phyloP scores from a whole-genome alignment of 306 rosid species.

The Mucuna pruriens region DNA sequence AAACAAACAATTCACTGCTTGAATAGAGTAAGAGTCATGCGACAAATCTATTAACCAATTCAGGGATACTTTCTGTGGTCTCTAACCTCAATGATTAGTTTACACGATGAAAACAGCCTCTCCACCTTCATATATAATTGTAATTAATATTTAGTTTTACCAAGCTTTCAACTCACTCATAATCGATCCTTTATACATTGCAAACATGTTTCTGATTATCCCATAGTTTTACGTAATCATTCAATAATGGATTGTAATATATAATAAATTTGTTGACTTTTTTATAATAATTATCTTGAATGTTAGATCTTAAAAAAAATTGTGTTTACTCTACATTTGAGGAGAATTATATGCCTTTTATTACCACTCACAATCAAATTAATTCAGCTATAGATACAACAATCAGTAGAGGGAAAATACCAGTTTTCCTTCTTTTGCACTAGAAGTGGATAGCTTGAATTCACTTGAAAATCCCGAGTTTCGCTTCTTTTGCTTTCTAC shows the following conservation, averaged over 20 bases:
- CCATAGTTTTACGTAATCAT: too few species aligned
- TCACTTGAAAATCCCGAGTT: conserved; percentile 52
- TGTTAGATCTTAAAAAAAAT: not conserved
- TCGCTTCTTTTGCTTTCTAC: conserved; percentile 34
- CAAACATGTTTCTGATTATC: not conserved
- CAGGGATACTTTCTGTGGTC: too few species aligned
- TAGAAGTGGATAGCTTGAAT: conserved; percentile 41
- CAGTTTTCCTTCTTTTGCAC: conserved; percentile 39
- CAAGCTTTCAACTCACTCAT: not conserved
- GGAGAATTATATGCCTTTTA: not conserved
- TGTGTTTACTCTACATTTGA: not conserved
- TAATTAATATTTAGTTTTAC: not conserved
- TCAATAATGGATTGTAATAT: too few species aligned
- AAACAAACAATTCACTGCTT: not conserved
- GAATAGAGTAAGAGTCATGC: not conserved
- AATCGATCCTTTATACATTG: not conserved
- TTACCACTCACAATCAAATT: conserved; percentile 23
- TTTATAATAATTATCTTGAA: too few species aligned
- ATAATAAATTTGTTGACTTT: too few species aligned
- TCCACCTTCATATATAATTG: not conserved
- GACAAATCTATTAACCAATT: conserved; percentile 12
- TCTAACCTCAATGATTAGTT: not conserved
- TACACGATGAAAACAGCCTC: not conserved
- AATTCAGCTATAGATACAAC: not conserved
- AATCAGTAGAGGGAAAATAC: conserved; percentile 36